Evolutionary conservation across 345 rosid genomes (phyloP).

Genomic region (Ailanthus altissimus): DNA sequence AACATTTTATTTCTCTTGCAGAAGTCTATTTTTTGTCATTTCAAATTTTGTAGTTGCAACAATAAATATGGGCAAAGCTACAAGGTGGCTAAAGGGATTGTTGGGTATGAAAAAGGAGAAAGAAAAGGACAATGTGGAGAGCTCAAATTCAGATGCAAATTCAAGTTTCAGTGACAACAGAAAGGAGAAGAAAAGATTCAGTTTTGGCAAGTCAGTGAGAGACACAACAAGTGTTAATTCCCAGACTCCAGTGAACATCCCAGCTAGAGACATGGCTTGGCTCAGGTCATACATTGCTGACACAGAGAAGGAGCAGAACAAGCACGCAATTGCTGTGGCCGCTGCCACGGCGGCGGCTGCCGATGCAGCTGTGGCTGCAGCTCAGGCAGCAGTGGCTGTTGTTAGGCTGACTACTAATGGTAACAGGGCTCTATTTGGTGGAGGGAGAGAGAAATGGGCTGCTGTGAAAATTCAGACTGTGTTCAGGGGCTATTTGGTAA

Average conservation of each 20-base stretch:
- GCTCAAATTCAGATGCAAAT: slow-evolving; percentile 25
- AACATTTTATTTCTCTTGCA: slow-evolving; percentile 19
- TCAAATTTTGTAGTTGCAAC: slow-evolving; percentile 13
- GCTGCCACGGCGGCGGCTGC: slow-evolving; percentile 56
- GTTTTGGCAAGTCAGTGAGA: slow-evolving; percentile 45
- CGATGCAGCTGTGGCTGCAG: slow-evolving; percentile 55
- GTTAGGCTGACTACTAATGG: slow-evolving; percentile 49
- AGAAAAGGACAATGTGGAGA: slow-evolving; percentile 24
- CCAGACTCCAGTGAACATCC: slow-evolving; percentile 27
- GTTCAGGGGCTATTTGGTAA: slow-evolving; percentile 71
- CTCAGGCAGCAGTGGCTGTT: slow-evolving; percentile 53
- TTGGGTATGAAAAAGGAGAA: slow-evolving; percentile 62
- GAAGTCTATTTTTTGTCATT: slow-evolving; percentile 16
- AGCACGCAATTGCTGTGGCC: slow-evolving; percentile 56
- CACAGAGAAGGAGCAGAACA: slow-evolving; percentile 53
- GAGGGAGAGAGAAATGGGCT: slow-evolving; percentile 47
- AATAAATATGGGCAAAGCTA: slow-evolving; percentile 59
- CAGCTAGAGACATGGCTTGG: slow-evolving; percentile 38
- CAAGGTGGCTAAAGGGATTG: slow-evolving; percentile 73
- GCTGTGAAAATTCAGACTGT: slow-evolving; percentile 57
- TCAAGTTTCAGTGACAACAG: slow-evolving; percentile 33
- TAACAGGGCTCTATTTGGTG: slow-evolving; percentile 32
- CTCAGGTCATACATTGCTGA: slow-evolving; percentile 40
- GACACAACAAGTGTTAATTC: slow-evolving; percentile 11
- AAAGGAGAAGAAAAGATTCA: slow-evolving; percentile 52